A percentile compares a stretch with the other conserved stretches of the same genome.
Evolutionary conservation across 1,284 basidiomycete species (phyloP).

Genomic region (Heterobasidion occidentale): DNA sequence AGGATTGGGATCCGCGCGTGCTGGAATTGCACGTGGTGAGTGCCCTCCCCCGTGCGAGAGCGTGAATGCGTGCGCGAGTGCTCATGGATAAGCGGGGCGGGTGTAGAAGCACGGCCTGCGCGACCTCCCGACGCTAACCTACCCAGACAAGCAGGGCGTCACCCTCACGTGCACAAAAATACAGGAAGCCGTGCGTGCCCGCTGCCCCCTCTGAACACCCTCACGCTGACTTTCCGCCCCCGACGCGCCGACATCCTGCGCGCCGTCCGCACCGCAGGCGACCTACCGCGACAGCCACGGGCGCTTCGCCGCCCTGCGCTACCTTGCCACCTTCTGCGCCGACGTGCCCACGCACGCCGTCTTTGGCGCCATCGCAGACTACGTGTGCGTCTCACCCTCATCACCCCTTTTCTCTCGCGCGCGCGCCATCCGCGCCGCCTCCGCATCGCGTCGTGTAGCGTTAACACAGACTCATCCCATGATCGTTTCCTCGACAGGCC

Average conservation of each 20-base stretch:
- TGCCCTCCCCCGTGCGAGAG: constrained; percentile 2
- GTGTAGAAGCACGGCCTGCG: constrained; percentile 37
- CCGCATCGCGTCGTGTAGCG: too few species aligned
- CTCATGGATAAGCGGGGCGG: not conserved
- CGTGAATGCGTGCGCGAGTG: not conserved
- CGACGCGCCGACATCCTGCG: not conserved
- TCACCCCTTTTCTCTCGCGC: not conserved
- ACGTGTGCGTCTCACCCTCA: constrained; percentile 30
- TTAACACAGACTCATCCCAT: too few species aligned
- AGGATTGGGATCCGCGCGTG: constrained; percentile 42
- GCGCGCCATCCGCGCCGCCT: too few species aligned
- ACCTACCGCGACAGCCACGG: constrained; percentile 34
- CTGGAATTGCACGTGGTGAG: constrained; percentile 34
- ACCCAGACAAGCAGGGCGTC: constrained; percentile 41
- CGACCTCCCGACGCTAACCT: constrained; percentile 33
- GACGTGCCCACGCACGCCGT: constrained; percentile 38
- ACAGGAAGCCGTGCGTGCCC: constrained; percentile 29
- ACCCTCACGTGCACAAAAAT: constrained; percentile 39
- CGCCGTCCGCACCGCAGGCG: constrained; percentile 23
- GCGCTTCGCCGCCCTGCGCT: constrained; percentile 25
- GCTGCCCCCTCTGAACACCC: not conserved
- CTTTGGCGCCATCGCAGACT: constrained; percentile 39
- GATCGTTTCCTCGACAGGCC: constrained; percentile 21
- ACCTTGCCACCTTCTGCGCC: constrained; percentile 20
- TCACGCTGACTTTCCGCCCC: not conserved